Evolutionary conservation across 768 basidiomycete species (phyloP).

Genomic region (Lyophyllum shimeji): DNA sequence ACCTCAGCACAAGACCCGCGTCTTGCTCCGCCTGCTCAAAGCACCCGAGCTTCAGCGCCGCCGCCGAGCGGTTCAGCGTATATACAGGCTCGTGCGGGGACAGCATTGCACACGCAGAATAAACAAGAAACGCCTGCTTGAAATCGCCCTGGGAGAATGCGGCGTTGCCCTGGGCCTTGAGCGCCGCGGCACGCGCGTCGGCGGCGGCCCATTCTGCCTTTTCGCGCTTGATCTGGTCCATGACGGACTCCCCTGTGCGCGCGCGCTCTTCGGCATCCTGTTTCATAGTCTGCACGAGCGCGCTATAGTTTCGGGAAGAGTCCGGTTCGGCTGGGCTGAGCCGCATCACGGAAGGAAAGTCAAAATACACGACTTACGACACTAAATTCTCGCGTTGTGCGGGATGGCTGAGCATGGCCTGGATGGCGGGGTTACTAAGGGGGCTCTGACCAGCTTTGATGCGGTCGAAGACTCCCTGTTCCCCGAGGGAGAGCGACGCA

Average conservation of each 20-base stretch:
- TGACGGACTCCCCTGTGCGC: neutral
- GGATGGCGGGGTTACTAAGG: neutral
- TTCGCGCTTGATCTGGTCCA: neutral
- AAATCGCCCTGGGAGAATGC: neutral
- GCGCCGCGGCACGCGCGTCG: neutral
- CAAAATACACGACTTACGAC: neutral
- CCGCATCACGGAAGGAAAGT: neutral
- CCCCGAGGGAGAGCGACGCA: neutral
- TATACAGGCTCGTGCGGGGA: neutral
- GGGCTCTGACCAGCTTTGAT: slow-evolving; percentile 1
- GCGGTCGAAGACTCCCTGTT: slow-evolving; percentile 1
- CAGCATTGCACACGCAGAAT: neutral
- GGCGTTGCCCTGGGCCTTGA: neutral
- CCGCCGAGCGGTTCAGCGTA: neutral
- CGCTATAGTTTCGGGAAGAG: neutral
- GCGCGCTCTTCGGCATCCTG: neutral
- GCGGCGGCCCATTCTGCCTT: slow-evolving; percentile 1
- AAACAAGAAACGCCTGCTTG: neutral
- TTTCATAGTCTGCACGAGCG: neutral
- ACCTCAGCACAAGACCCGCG: neutral
- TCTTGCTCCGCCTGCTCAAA: neutral
- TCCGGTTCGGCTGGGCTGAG: neutral
- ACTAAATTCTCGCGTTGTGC: neutral
- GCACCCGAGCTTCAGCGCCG: neutral
- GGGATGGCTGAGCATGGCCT: neutral